phyloP scores from a whole-genome alignment of 257 asterid genomes.

The Fraxinus quadrangulata region DNA sequence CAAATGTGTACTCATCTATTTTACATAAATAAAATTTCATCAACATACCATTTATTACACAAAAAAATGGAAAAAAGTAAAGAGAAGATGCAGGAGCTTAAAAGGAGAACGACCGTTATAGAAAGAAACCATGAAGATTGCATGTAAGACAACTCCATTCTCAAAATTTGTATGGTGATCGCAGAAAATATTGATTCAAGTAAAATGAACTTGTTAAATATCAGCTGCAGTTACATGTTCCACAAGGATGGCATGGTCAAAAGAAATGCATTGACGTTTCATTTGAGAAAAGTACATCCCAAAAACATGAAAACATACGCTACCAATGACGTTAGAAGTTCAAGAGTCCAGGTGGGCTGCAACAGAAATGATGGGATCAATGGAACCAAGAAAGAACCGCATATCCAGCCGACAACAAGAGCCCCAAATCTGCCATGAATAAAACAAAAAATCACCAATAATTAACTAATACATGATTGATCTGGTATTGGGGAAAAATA shows the following conservation, averaged over 20 bases:
- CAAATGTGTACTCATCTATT: too few species aligned
- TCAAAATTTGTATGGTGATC: neutral
- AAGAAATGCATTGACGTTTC: constrained; percentile 24
- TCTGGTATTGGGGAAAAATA: neutral
- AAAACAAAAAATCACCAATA: neutral
- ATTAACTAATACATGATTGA: neutral
- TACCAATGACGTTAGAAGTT: constrained; percentile 85
- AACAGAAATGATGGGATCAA: constrained; percentile 15
- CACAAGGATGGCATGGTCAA: neutral
- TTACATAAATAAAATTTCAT: too few species aligned
- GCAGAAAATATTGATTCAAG: neutral
- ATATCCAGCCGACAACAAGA: constrained; percentile 82
- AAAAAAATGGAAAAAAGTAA: too few species aligned
- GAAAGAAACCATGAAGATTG: neutral
- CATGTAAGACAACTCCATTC: neutral
- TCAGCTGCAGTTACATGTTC: neutral
- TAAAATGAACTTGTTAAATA: neutral
- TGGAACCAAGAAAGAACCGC: constrained; percentile 44
- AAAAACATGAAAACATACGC: constrained; percentile 70
- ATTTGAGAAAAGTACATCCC: constrained; percentile 87
- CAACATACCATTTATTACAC: too few species aligned
- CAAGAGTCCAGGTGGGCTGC: constrained; percentile 87
- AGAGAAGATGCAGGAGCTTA: neutral
- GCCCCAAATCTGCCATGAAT: constrained; percentile 66
- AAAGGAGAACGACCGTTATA: neutral